phyloP scores from a whole-genome alignment of 1,284 basidiomycete genomes.

The Ceratobasidium sp. region DNA sequence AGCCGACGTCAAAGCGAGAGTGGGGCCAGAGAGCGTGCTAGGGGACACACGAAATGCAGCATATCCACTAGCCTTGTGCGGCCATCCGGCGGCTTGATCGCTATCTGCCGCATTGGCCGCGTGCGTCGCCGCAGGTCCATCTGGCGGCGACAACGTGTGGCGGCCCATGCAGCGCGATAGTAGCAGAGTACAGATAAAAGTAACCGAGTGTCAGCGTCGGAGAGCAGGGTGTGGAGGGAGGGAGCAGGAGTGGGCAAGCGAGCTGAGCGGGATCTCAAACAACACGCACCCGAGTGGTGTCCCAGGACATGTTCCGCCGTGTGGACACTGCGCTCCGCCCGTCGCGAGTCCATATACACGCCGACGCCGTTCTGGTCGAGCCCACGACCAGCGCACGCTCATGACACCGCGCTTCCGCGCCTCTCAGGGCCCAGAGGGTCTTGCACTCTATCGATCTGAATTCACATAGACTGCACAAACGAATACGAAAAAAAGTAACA shows the following conservation, averaged over 20 bases:
- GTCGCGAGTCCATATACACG: conserved; percentile 26
- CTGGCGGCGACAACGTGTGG: conserved; percentile 13
- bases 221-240: neutral
- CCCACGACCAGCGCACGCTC: neutral
- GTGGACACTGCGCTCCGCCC: neutral
- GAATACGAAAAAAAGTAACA: conserved; percentile 35
- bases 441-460: neutral
- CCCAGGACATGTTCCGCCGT: neutral
- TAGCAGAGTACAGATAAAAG: neutral
- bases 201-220: neutral
- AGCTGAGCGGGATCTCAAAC: neutral
- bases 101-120: neutral
- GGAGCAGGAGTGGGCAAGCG: neutral
- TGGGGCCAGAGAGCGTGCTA: no score
- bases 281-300: conserved; percentile 14
- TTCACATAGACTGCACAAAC: conserved; percentile 26
- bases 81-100: conserved; percentile 5
- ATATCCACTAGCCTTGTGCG: neutral
- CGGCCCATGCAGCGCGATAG: neutral
- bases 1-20: no score
- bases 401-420: conserved; percentile 10
- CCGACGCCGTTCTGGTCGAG: conserved; percentile 17
- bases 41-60: no score
- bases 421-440: conserved; percentile 26
- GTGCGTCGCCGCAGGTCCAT: neutral